Evolutionary conservation across 2,329 filamentous ascomycete species (phyloP).

Genomic region (Botrytis cinerea): DNA sequence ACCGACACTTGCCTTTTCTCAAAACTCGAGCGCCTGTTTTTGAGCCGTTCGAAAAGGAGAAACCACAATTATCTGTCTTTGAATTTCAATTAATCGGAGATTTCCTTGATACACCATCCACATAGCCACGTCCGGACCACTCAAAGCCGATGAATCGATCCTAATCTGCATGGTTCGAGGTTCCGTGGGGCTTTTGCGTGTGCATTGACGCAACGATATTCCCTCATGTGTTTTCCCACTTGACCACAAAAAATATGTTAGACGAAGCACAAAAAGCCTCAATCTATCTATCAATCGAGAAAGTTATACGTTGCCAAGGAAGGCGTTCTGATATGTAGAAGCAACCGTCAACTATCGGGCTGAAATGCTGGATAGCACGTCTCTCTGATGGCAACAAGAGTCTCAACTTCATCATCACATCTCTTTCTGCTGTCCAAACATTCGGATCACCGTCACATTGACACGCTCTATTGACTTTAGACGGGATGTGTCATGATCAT

Average conservation of each 20-base stretch:
- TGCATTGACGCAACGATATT: constrained; percentile 7
- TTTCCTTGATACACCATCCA: neutral
- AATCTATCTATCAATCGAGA: neutral
- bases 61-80: neutral
- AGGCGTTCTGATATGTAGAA: neutral
- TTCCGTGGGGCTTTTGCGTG: neutral
- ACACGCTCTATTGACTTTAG: neutral
- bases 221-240: neutral
- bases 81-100: neutral
- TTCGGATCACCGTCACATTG: neutral
- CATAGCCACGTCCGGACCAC: neutral
- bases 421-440: neutral
- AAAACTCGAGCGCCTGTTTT: neutral
- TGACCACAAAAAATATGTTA: neutral
- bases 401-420: neutral
- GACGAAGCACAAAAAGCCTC: neutral
- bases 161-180: constrained; percentile 6
- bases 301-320: neutral
- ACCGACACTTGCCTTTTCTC: neutral
- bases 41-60: neutral
- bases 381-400: neutral
- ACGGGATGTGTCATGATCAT: neutral
- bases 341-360: neutral
- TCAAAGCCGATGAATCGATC: neutral
- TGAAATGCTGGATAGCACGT: neutral